Evolutionary conservation across 2,329 filamentous ascomycete species (phyloP).

Genomic region (Periconia sp.): DNA sequence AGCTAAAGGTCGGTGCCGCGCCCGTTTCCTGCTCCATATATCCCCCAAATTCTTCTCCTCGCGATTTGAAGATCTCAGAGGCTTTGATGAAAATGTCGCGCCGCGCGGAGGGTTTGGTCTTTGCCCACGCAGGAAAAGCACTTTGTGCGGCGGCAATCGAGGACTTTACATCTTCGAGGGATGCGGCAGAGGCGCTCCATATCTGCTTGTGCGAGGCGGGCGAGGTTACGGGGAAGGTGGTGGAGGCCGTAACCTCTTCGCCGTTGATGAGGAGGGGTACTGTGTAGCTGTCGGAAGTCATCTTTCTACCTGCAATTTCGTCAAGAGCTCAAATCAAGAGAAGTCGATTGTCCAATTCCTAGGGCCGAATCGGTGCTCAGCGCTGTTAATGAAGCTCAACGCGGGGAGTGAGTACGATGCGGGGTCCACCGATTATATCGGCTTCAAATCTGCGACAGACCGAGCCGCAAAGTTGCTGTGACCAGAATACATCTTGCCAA

Average conservation of each 20-base stretch:
- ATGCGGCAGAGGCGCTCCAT: conserved; percentile 63
- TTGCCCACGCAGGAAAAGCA: conserved; percentile 74
- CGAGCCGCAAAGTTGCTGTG: neutral
- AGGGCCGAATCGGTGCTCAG: neutral
- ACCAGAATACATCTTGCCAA: neutral
- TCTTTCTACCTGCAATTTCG: no score
- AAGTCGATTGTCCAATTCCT: neutral
- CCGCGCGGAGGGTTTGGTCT: conserved; percentile 64
- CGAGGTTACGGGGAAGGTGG: conserved; percentile 62
- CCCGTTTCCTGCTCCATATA: conserved; percentile 68
- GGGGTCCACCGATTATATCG: neutral
- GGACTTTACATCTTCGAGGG: conserved; percentile 60
- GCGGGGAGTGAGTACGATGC: neutral
- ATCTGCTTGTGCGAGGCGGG: conserved; percentile 61
- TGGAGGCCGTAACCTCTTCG: conserved; percentile 54
- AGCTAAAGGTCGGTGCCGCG: conserved; percentile 47
- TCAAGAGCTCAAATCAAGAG: neutral
- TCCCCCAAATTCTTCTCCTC: conserved; percentile 64
- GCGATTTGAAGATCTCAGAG: conserved; percentile 66
- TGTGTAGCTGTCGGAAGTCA: conserved; percentile 33
- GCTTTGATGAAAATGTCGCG: conserved; percentile 75
- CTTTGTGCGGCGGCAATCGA: conserved; percentile 67
- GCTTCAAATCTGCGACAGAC: neutral
- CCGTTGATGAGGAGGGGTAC: conserved; percentile 58
- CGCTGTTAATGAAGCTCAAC: neutral